Evolutionary conservation across 202 grass and related monocot species (phyloP), one percentile per base, ranked within the genome.

Genomic region (Schoenoplectus tabernaemontani): DNA sequence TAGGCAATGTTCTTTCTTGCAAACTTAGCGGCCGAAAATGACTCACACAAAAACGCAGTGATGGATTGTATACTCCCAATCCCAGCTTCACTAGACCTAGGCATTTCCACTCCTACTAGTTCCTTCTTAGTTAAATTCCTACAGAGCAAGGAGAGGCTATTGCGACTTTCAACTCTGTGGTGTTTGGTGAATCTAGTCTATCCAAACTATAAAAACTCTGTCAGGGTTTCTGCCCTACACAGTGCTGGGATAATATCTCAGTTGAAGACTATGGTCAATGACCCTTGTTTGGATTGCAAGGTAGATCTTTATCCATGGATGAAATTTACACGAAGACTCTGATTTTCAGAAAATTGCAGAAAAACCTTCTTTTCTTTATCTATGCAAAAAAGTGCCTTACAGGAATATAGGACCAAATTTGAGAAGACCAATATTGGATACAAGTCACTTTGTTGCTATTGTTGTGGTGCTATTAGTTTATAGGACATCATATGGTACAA

Each of bases 221-320:
- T 64, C 84, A 84, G 96, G 61, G 82, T 88, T 78, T 65, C 70
- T 20, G 83, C 82, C 78, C 85, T 99, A 13, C 87, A 89, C 60
- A 84, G 78, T 82, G 64, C 88, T 68, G 96, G 96, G 57, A 85
- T 99, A 82, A 87, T 99, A 77, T 84, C 78, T 76, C 96, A 99
- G 83, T 82, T 99, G 65, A 96, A 89, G 82, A 82, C 59, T 57
- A 99, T 99, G 96, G 83, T 88, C 72, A 86, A 93, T 78, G 96
- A 99, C 74, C 90, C 90, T 36, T 96, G 85, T 76, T 81, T 89
- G 76, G 96, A 99, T 96, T 99, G 92, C 90, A 99, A 99, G 96
- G 96, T 99, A 86, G 13, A 57, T 41, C 16, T 5, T 56, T 81
- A 58, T 20, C 4, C 57, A 58, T 77, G 7, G 57, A 81, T 63